These are phyloP conservation scores for Lipomyces yamanashiensis DNA, from an alignment of 805 yeast genomes.

Conservation along the genomic window DNA sequence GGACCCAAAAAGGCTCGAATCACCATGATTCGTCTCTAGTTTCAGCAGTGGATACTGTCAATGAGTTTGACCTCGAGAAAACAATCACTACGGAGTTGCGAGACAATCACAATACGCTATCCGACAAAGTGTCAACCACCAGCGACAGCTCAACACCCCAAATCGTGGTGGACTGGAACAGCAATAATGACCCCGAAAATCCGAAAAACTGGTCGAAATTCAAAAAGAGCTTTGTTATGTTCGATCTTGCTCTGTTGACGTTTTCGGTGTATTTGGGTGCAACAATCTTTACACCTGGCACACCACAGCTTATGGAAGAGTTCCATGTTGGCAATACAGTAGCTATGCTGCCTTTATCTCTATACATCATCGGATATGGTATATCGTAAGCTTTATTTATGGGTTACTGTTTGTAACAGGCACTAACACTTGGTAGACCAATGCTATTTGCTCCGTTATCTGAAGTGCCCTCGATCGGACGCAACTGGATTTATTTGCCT, in stretches of 20 bases:
- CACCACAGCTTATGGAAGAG: conserved; percentile 50
- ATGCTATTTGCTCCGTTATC: conserved; percentile 62
- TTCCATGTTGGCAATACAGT: conserved; percentile 52
- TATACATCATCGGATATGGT: conserved; percentile 66
- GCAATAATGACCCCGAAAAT: conserved; percentile 41
- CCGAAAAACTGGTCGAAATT: conserved; percentile 61
- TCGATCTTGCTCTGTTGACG: conserved; percentile 53
- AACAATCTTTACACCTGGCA: conserved; percentile 60
- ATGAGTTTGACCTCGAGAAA: background rate
- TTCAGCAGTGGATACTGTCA: background rate
- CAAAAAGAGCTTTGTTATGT: conserved; percentile 49
- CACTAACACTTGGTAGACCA: conserved; percentile 58
- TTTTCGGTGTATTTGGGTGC: conserved; percentile 61
- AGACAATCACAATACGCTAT: background rate
- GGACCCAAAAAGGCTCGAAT: background rate
- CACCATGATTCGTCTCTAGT: background rate
- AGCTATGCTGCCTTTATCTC: conserved; percentile 57
- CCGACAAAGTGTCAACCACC: too few species aligned
- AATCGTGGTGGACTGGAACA: conserved; percentile 35
- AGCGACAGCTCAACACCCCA: too few species aligned
- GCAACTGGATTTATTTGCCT: conserved; percentile 55
- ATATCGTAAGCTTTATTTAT: conserved; percentile 35
- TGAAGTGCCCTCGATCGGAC: conserved; percentile 59
- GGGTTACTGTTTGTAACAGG: background rate
- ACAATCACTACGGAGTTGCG: background rate